Evolutionary conservation across 805 yeast species (phyloP).

Genomic region (Cyberlindnera maclurae): DNA sequence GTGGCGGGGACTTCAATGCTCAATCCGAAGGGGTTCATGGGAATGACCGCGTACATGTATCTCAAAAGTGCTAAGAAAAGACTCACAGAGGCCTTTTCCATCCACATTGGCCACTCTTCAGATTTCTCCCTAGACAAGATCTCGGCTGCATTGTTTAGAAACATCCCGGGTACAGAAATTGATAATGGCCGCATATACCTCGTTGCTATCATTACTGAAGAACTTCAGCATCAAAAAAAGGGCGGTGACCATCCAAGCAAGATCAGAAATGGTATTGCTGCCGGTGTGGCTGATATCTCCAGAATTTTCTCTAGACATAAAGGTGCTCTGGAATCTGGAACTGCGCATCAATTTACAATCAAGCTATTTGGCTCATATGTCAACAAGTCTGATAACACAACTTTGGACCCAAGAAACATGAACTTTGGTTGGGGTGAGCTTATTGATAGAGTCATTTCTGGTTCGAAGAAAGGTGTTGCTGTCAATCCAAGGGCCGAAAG

Average conservation of each 20-base stretch:
- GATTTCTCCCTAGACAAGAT: slow-evolving; percentile 57
- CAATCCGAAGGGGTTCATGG: slow-evolving; percentile 60
- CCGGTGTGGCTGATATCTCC: slow-evolving; percentile 82
- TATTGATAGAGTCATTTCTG: slow-evolving; percentile 68
- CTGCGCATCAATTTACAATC: slow-evolving; percentile 63
- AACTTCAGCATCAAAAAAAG: slow-evolving; percentile 38
- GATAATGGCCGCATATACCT: slow-evolving; percentile 61
- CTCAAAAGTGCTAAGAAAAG: slow-evolving; percentile 56
- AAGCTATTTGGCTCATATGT: slow-evolving; percentile 67
- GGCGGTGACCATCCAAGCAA: slow-evolving; percentile 24
- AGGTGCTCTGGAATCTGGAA: slow-evolving; percentile 53
- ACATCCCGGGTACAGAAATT: slow-evolving; percentile 63
- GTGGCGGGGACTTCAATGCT: slow-evolving; percentile 54
- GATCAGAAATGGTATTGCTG: slow-evolving; percentile 75
- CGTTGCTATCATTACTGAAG: slow-evolving; percentile 72
- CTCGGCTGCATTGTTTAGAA: slow-evolving; percentile 73
- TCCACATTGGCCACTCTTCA: slow-evolving; percentile 52
- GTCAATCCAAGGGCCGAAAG: slow-evolving; percentile 75
- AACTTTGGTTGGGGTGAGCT: slow-evolving; percentile 89
- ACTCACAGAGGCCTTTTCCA: slow-evolving; percentile 74
- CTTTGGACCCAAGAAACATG: slow-evolving; percentile 29
- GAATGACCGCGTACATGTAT: slow-evolving; percentile 67
- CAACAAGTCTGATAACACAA: slow-evolving; percentile 28
- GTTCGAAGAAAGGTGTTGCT: slow-evolving; percentile 71
- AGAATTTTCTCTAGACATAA: slow-evolving; percentile 63